phyloP scores from a whole-genome alignment of 306 rosid genomes.

The Argentina anserina region DNA sequence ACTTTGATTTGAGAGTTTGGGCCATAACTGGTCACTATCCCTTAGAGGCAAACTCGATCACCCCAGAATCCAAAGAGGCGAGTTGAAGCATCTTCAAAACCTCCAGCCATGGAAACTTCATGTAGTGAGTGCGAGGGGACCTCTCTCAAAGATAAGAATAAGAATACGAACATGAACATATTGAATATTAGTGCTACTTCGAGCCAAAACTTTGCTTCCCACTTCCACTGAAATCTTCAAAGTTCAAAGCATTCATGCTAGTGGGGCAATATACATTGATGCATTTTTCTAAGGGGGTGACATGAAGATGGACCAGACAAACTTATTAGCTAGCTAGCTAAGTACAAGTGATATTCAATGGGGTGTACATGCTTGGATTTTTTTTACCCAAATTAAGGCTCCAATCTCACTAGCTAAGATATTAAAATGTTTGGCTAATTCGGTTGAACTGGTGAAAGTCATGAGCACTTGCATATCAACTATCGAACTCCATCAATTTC shows the following conservation, averaged over 20 bases:
- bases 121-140: neutral
- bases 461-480: neutral
- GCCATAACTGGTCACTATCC: neutral
- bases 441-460: neutral
- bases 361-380: neutral
- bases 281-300: constrained; percentile 10
- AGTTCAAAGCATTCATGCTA: constrained; percentile 4
- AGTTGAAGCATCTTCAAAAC: neutral
- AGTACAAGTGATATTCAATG: neutral
- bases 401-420: neutral
- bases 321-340: constrained; percentile 1
- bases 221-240: neutral
- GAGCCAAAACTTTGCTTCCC: neutral
- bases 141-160: constrained; percentile 6
- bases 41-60: neutral
- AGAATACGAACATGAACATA: neutral
- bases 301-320: constrained; percentile 10
- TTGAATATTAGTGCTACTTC: neutral
- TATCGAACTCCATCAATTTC: neutral
- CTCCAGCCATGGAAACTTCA: neutral
- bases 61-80: neutral
- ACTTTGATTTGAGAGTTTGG: constrained; percentile 2
- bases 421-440: neutral
- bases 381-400: neutral
- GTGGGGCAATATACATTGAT: neutral